A percentile compares a stretch with the other conserved stretches of the same genome.
Conservation (phyloP, 495 filamentous ascomycete species). For the Podospora appendiculata region DNA sequence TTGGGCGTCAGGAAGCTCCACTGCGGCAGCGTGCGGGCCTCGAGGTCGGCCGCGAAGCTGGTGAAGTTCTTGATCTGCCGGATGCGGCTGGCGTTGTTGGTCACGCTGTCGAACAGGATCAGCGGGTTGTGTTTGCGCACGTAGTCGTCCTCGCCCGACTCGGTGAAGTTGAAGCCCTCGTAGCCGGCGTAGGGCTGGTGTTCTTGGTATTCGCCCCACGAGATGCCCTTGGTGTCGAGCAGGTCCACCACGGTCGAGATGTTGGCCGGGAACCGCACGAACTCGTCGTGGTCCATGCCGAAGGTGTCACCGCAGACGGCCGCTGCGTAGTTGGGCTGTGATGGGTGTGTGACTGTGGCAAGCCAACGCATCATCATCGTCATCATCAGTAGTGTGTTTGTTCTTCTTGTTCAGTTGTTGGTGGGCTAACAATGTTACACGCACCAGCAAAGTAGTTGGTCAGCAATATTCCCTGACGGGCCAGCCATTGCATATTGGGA, state of each 20-base stretch:
- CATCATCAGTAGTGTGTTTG: neutral
- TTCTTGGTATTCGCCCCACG: slow-evolving; percentile 66
- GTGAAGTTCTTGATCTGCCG: slow-evolving; percentile 64
- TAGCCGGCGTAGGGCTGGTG: slow-evolving; percentile 63
- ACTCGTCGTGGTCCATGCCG: slow-evolving; percentile 58
- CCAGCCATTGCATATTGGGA: slow-evolving; percentile 37
- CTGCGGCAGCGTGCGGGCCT: slow-evolving; percentile 53
- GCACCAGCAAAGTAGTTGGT: slow-evolving; percentile 50
- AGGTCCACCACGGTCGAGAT: slow-evolving; percentile 63
- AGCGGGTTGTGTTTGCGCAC: slow-evolving; percentile 53
- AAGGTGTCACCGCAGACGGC: slow-evolving; percentile 54
- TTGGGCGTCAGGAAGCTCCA: slow-evolving; percentile 73
- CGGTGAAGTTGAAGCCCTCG: slow-evolving; percentile 39
- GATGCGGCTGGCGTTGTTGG: slow-evolving; percentile 45
- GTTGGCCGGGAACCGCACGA: slow-evolving; percentile 48
- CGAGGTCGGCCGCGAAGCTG: slow-evolving; percentile 51
- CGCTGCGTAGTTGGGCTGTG: slow-evolving; percentile 60
- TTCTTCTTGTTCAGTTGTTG: too few species aligned
- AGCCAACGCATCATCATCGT: neutral
- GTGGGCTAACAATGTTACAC: too few species aligned
- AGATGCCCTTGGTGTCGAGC: slow-evolving; percentile 58
- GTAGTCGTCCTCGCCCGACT: slow-evolving; percentile 12
- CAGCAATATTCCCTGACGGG: slow-evolving; percentile 53
- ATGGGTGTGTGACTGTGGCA: slow-evolving; percentile 11
- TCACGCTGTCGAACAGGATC: slow-evolving; percentile 52